Evolutionary conservation across 108 stramenopile species (phyloP).

Genomic region (Schizochytrium sp.): DNA sequence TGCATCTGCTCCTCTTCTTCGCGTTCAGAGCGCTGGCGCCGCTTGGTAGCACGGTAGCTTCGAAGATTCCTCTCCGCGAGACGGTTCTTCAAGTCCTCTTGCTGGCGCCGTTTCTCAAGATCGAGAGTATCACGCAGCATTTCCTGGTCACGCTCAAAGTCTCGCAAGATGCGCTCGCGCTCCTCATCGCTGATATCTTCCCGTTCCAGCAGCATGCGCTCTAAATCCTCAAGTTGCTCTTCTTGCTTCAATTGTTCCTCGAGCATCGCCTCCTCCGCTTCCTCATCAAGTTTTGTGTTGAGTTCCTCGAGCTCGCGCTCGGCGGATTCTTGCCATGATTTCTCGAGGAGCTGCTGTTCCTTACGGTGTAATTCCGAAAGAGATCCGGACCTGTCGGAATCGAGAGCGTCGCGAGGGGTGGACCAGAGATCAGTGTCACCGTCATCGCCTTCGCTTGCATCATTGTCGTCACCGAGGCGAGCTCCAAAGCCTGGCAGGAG

Average conservation of each 20-base stretch:
- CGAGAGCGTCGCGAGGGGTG: neutral
- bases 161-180: neutral
- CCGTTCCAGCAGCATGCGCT: neutral
- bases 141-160: neutral
- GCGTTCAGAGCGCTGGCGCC: neutral
- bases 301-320: neutral
- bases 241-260: neutral
- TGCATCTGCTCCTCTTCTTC: neutral
- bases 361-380: neutral
- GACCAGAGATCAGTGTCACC: neutral
- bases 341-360: neutral
- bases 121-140: neutral
- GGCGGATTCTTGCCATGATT: neutral
- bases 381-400: neutral
- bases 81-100: constrained; percentile 1
- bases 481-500: neutral
- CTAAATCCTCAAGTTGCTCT: neutral
- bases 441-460: too few relatives aligned
- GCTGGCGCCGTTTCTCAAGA: neutral
- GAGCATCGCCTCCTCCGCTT: neutral
- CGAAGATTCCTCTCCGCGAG: neutral
- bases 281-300: neutral
- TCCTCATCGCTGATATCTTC: neutral
- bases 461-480: neutral
- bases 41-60: neutral